Conservation (phyloP, 352 stramenopile species). For the Pseudoperonospora humuli region DNA sequence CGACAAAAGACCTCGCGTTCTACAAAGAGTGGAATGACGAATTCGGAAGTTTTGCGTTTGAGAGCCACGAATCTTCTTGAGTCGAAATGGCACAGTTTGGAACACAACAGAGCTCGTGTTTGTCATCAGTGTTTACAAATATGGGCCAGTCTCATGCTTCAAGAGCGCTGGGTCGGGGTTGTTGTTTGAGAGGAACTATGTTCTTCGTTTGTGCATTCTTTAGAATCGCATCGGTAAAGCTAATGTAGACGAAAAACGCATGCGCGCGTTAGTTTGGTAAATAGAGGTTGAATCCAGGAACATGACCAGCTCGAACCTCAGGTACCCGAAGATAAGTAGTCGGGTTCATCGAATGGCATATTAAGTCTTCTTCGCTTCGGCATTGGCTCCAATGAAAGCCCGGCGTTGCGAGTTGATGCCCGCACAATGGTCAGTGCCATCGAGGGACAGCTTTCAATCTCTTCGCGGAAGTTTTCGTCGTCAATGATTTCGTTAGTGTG, state of each 20-base stretch:
- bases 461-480: conserved; percentile 73
- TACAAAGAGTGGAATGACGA: conserved; percentile 92
- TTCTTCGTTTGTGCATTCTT: conserved; percentile 7
- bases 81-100: neutral
- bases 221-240: conserved; percentile 7
- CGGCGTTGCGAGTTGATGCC: conserved; percentile 32
- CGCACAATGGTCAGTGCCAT: conserved; percentile 75
- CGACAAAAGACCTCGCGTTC: conserved; percentile 88
- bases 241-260: conserved; percentile 9
- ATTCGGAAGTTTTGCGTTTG: conserved; percentile 86
- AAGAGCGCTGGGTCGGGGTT: too few species aligned
- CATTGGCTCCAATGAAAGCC: conserved; percentile 30
- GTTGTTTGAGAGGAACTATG: too few species aligned
- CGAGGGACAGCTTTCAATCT: conserved; percentile 69
- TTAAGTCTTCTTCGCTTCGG: conserved; percentile 70
- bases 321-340: conserved; percentile 36
- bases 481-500: conserved; percentile 76
- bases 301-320: conserved; percentile 3
- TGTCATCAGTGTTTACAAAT: conserved; percentile 22
- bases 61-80: conserved; percentile 48
- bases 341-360: conserved; percentile 73
- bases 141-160: conserved; percentile 8
- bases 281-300: conserved; percentile 23
- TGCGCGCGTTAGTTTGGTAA: conserved; percentile 23
- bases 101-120: conserved; percentile 5